Evolutionary conservation across 179 eudicot genomes (phyloP), one percentile per base, ranked within the genome.

Genomic region (Pouteria campechiana): DNA sequence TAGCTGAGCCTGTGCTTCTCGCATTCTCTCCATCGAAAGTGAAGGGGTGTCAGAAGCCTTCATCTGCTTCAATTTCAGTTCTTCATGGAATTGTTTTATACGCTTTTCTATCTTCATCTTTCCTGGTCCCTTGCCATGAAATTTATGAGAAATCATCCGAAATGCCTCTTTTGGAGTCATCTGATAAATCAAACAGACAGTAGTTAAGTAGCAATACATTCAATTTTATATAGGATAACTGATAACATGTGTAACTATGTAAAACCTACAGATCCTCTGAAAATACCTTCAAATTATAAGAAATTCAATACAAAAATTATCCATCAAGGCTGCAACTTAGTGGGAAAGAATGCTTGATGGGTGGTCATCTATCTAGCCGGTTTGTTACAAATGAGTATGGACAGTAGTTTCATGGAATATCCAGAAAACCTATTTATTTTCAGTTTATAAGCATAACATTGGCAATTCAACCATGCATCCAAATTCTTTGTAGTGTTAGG

Each of bases 91-190:
- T 54, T 85, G 81, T 32, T 83, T 70, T 72, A 75, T 64, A 33
- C 86, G 81, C 65, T 85, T 89, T 61, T 85, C 97, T 62, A 60
- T 76, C 50, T 89, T 89, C 79, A 50, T 74, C 67, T 89, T 89
- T 16, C 97, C 97, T 41, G 97, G 95, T 11, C 76, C 83, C 60
- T 89, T 89, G 16, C 96, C 96, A 32, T 86, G 96, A 32, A 86
- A 86, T 52, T 48, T n/a, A 12, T 21, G 93, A 42, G 85, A 86
- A 31, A 86, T 47, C 51, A 52, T 28, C 16, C 95, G 79, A 36
- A 78, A 89, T 8, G 93, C 83, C 68, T 89, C 95, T 64, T 89
- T 85, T 37, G 81, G 89, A 47, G 97, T 89, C 64, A 81, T 37
- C 97, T 89, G 95, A 57, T 37, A n/a, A 46, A 57, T n/a, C 29